Base-by-base conservation (phyloP, 306 rosid species). In the Malus fusca region DNA sequence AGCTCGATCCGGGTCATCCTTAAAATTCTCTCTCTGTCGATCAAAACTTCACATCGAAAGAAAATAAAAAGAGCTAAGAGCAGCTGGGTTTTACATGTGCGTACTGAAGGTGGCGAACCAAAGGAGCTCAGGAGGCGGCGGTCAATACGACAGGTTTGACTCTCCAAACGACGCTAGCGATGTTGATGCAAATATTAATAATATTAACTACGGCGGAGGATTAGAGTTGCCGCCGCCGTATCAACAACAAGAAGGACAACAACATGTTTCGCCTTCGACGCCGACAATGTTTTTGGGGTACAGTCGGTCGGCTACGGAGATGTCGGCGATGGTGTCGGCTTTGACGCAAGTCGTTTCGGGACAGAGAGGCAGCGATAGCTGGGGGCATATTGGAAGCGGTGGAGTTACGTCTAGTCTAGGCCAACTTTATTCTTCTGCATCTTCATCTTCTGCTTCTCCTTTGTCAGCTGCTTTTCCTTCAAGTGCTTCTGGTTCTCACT, bases 311-410 rank as follows among this genome's bases (percentile, higher is more conserved):
- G 74, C 85, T 1, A 74, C 87, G 59, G 97, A 95, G 83, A 79
- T 78, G 75, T 80, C 86, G 1, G 86, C 86, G 5, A 92, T 95
- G 88, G 92, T 90, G 65, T 83, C 99, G 2, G 95, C 90, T 23
- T 81, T 90, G 1, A 88, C 91, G 26, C 87, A 82, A 8, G 96
- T 89, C 37, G 88, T 81, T 15, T 90, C 97, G 0, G 95, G 93
- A 0, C 84, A 81, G 69, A 67, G 82, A 22, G 67, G 68, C 21
- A 40, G 63, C 17, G 80, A 73, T 71, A 78, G 85, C 86, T 82
- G 55, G 83, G 84, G 75, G 5, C 44, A 74, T 14, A 72, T 77
- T 56, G 78, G 84, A 59, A n/a, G 64, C 60, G 80, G 79, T 78
- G 85, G 83, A 61, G 69, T 74, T 43, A 35, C 77, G 52, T 61